A percentile compares a stretch with the other conserved stretches of the same genome.
These are phyloP conservation scores for Polyporus tsugae DNA, from an alignment of 1,284 basidiomycete species.

Conservation along the genomic window DNA sequence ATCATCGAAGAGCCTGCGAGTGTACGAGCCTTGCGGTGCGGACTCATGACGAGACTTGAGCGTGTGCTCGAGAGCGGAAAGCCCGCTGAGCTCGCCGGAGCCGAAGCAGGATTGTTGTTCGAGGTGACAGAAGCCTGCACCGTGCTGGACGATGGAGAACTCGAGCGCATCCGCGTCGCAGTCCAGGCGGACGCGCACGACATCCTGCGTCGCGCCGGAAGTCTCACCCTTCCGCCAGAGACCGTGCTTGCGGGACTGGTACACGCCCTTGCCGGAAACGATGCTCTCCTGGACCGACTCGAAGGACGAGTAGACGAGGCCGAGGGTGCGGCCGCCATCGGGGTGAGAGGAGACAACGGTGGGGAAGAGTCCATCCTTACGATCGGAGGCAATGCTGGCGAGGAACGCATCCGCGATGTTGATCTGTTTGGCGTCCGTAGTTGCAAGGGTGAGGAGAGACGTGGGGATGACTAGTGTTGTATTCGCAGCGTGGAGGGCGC, in stretches of 20 bases:
- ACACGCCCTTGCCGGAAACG: constrained; percentile 89
- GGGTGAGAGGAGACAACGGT: constrained; percentile 86
- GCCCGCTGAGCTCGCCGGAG: constrained; percentile 66
- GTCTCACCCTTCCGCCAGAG: constrained; percentile 98
- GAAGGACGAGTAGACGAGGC: constrained; percentile 96
- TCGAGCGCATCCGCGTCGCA: constrained; percentile 95
- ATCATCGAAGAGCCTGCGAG: constrained; percentile 88
- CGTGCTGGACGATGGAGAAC: constrained; percentile 92
- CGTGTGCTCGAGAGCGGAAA: constrained; percentile 86
- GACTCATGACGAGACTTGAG: constrained; percentile 76
- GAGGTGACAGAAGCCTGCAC: constrained; percentile 94
- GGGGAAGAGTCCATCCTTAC: constrained; percentile 92
- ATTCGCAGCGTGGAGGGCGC: constrained; percentile 64
- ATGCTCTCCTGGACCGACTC: constrained; percentile 92
- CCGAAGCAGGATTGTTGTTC: constrained; percentile 88
- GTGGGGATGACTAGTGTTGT: constrained; percentile 79
- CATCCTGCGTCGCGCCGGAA: constrained; percentile 91
- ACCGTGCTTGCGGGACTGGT: constrained; percentile 96
- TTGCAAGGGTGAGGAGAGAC: constrained; percentile 70
- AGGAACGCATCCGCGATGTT: constrained; percentile 90
- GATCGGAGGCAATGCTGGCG: constrained; percentile 84
- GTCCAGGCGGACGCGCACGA: constrained; percentile 86
- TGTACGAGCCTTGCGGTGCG: constrained; percentile 94
- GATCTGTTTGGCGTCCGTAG: constrained; percentile 64
- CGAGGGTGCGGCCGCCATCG: constrained; percentile 83